A percentile compares a stretch with the other conserved stretches of the same genome.
Evolutionary conservation across 306 rosid species (phyloP).

Genomic region (Lathyrus oleraceus): DNA sequence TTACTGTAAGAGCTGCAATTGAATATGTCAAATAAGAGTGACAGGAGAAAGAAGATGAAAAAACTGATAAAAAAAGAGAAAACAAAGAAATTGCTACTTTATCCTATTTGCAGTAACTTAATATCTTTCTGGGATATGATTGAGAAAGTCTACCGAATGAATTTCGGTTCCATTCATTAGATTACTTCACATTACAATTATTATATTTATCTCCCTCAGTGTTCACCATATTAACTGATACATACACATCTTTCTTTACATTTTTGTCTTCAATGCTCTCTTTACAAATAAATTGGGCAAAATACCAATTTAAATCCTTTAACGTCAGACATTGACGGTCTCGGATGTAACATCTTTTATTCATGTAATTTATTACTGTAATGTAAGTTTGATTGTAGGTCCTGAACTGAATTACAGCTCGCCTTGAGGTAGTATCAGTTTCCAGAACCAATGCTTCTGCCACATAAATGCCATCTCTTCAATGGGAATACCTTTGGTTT

Average conservation of each 20-base stretch:
- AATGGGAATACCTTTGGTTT: conserved; percentile 53
- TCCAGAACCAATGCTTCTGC: conserved; percentile 56
- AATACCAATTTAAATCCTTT: background rate
- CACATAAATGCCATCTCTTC: conserved; percentile 49
- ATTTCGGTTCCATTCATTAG: background rate
- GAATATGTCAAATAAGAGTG: background rate
- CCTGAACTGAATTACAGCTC: background rate
- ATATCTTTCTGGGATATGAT: background rate
- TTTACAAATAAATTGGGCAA: background rate
- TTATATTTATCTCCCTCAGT: background rate
- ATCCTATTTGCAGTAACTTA: background rate
- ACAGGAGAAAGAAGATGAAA: background rate
- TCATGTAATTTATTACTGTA: background rate
- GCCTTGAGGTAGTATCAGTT: conserved; percentile 41
- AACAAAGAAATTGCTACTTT: background rate
- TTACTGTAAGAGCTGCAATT: background rate
- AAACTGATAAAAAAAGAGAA: background rate
- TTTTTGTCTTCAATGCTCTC: background rate
- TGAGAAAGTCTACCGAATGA: background rate
- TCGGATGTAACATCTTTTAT: background rate
- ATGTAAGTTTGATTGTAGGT: background rate
- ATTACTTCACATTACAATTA: background rate
- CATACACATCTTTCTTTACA: background rate
- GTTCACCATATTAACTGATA: background rate
- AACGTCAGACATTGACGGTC: background rate